Conservation (phyloP, 768 basidiomycete species). For the Pluteus cervinus region DNA sequence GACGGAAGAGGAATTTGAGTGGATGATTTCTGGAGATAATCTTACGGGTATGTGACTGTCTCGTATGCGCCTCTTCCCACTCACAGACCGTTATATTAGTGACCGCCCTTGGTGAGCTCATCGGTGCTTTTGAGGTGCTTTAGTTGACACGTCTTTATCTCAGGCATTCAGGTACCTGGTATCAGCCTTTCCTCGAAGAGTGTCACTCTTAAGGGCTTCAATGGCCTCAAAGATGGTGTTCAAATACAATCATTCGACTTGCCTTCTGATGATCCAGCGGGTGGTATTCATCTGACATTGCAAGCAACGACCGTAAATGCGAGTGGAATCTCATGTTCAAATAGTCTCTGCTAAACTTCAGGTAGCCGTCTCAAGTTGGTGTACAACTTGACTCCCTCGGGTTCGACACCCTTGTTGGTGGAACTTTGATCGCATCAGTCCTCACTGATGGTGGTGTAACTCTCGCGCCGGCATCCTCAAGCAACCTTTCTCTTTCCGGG, state of each 20-base stretch:
- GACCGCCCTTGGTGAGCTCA: conserved; percentile 44
- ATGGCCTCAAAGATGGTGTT: conserved; percentile 58
- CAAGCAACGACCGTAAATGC: conserved; percentile 57
- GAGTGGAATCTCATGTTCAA: conserved; percentile 13
- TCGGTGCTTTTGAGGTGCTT: background rate
- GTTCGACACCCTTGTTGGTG: conserved; percentile 52
- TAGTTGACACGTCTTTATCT: conserved; percentile 4
- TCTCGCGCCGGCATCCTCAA: conserved; percentile 47
- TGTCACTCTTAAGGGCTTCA: conserved; percentile 65
- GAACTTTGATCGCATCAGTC: conserved; percentile 55
- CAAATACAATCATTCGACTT: conserved; percentile 63
- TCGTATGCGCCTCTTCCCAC: background rate
- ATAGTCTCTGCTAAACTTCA: conserved; percentile 7
- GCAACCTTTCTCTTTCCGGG: conserved; percentile 49
- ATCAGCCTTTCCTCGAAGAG: conserved; percentile 50
- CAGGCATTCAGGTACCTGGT: conserved; percentile 53
- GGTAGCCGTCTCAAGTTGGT: conserved; percentile 70
- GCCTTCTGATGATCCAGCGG: conserved; percentile 63
- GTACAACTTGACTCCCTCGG: conserved; percentile 54
- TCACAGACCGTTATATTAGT: conserved; percentile 28
- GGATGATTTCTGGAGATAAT: conserved; percentile 63
- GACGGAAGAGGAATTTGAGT: conserved; percentile 60
- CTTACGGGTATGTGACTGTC: conserved; percentile 39
- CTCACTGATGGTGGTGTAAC: conserved; percentile 41
- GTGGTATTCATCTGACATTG: conserved; percentile 64